Conservation (phyloP, 192 early-diverging fungal genomes). For the Linnemannia exigua region DNA sequence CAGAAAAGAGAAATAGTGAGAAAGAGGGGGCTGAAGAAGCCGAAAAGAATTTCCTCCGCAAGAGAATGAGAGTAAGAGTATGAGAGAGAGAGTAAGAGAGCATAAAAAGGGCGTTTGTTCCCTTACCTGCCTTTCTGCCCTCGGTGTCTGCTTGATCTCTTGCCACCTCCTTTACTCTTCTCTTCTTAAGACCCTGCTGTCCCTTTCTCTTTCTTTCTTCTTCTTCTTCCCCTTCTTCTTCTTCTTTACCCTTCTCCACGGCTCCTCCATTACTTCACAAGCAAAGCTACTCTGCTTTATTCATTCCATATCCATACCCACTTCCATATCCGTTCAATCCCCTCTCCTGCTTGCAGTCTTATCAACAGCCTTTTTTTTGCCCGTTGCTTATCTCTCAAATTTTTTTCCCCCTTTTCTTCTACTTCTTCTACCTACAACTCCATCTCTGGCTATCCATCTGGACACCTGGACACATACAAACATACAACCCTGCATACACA, state of each 20-base stretch:
- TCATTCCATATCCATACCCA: neutral
- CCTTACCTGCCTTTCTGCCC: neutral
- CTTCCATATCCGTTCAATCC: neutral
- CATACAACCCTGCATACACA: too few species aligned
- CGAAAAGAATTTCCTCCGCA: neutral
- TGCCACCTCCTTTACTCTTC: neutral
- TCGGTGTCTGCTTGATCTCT: neutral
- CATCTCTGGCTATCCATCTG: neutral
- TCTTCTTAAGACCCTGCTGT: neutral
- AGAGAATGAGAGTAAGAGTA: neutral
- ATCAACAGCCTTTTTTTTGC: neutral
- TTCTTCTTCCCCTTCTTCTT: neutral
- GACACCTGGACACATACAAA: too few species aligned
- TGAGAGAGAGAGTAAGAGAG: neutral
- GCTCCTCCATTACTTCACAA: too few species aligned
- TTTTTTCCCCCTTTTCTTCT: neutral
- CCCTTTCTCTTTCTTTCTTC: neutral
- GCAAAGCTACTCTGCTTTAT: neutral
- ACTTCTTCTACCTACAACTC: neutral
- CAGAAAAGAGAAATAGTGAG: neutral
- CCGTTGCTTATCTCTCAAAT: neutral
- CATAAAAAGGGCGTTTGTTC: neutral
- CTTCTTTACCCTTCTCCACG: neutral
- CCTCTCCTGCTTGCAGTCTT: too few species aligned
- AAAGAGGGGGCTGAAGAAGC: neutral